Evolutionary conservation across 1,284 basidiomycete genomes (phyloP), one percentile per base, ranked within the genome.

Genomic region (Rhizoctonia solani): DNA sequence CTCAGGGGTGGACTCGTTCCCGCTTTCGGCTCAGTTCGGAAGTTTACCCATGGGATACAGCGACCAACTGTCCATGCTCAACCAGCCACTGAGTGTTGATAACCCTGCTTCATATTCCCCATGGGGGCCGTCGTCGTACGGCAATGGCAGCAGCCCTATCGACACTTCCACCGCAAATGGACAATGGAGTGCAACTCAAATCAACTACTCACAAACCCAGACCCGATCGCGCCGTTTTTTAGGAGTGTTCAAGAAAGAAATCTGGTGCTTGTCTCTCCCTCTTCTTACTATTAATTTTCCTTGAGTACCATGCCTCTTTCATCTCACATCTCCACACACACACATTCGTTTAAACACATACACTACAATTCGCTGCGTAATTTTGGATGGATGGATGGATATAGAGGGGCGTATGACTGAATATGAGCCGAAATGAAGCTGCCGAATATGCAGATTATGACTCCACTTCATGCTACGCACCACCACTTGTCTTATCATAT

Each of bases 211-310:
- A 37, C 32, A 63, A 63, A 55, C 46, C 72, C 71, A 63, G 80
- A 84, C 71, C 77, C 80, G 52, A 79, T 86, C 72, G 85, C 88
- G 61, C 76, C 86, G 55, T 89, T 83, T 75, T 83, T 79, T 76
- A 77, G 74, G 67, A 75, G 75, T 71, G 75, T 76, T 66, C 81
- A 82, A 74, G 83, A 84, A 73, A 80, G 81, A 76, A 79, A 76
- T 71, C 72, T 83, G 78, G 82, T 83, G 75, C 81, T 61, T 59
- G 54, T 58, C 49, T 68, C 44, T 67, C 47, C 50, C 53, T 67
- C 53, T 56, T 54, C 53, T 50, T 61, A 59, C 66, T 54, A 56
- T 68, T 69, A 56, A 55, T 54, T 54, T 53, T 47, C n/a, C 16
- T 67, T 58, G 54, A 41, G 47, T 59, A 30, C 23, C 34, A 63